Percentiles rank a stretch among this genome's conserved stretches.
Evolutionary conservation across 345 rosid genomes (phyloP).

Genomic region (Eucalyptus cladocalyx): DNA sequence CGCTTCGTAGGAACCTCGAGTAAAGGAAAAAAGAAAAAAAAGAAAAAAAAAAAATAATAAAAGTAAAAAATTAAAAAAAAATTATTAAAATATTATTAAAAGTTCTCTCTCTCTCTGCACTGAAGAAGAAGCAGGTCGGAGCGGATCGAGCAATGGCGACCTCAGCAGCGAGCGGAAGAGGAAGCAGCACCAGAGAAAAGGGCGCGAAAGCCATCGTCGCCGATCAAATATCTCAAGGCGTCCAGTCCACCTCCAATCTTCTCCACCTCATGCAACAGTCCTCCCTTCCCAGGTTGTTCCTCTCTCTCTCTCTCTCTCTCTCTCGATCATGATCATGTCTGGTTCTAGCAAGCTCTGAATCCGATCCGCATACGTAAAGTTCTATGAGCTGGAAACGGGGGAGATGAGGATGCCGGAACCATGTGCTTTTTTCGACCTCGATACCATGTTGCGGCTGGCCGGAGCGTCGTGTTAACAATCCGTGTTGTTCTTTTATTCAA

Average conservation of each 20-base stretch:
- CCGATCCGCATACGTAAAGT: background rate
- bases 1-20: too few relatives aligned
- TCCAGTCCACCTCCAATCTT: constrained; percentile 72
- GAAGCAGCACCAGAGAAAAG: constrained; percentile 29
- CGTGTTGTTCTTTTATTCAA: background rate
- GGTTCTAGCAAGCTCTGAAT: background rate
- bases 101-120: background rate
- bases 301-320: background rate
- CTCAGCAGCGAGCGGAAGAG: background rate
- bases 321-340: background rate
- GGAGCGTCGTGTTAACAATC: background rate
- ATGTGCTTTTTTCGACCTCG: background rate
- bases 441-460: background rate
- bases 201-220: constrained; percentile 59
- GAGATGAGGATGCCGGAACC: background rate
- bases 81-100: too few relatives aligned
- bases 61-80: too few relatives aligned
- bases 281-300: constrained; percentile 50
- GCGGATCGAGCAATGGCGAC: constrained; percentile 4
- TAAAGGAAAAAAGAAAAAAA: too few relatives aligned
- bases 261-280: constrained; percentile 79
- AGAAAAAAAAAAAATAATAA: too few relatives aligned
- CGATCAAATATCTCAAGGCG: constrained; percentile 70
- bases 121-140: background rate
- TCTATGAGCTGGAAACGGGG: background rate